Conservation (phyloP, 805 yeast genomes). For the Isabelozyma rhagii region DNA sequence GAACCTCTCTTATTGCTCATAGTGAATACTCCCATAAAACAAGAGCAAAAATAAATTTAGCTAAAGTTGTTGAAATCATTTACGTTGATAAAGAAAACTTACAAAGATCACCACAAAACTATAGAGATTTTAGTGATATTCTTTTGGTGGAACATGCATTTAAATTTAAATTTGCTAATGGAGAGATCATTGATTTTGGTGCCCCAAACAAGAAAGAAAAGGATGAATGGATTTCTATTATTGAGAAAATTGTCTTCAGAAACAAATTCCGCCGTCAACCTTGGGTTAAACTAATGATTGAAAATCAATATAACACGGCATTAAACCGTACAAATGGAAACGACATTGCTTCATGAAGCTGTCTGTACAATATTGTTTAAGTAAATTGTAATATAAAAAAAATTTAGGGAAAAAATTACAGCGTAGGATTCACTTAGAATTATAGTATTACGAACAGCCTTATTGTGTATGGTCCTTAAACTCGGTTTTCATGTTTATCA, state of each 20-base stretch:
- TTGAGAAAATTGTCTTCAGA: conserved; percentile 55
- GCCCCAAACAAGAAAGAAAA: conserved; percentile 68
- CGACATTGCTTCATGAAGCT: background rate
- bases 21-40: conserved; percentile 67
- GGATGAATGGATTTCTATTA: conserved; percentile 58
- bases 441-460: too few species aligned
- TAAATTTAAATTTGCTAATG: conserved; percentile 70
- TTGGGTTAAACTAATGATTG: conserved; percentile 54
- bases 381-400: too few species aligned
- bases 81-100: conserved; percentile 40
- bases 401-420: too few species aligned
- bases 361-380: background rate
- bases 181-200: conserved; percentile 81
- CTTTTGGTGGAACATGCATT: conserved; percentile 69
- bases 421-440: too few species aligned
- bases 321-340: background rate
- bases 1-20: conserved; percentile 71
- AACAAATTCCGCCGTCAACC: conserved; percentile 57
- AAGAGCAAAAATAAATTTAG: conserved; percentile 70
- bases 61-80: conserved; percentile 57
- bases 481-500: too few species aligned
- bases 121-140: conserved; percentile 70
- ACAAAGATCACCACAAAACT: conserved; percentile 23
- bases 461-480: too few species aligned
- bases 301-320: conserved; percentile 5